Evolutionary conservation across 352 stramenopile genomes (phyloP).

Genomic region (Phytophthora aleatoria): DNA sequence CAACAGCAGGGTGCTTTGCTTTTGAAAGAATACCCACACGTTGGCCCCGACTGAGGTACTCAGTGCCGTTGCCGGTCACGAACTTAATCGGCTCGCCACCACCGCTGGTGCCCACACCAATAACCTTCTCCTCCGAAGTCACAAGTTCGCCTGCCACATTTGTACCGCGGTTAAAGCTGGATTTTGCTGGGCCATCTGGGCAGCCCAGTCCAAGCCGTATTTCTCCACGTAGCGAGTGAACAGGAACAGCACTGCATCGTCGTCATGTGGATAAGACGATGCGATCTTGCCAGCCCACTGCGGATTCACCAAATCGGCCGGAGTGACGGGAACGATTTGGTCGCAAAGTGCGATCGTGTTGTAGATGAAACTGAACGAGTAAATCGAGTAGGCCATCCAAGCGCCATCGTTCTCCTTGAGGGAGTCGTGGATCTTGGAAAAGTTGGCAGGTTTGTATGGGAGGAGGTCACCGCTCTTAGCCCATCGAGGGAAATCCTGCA

Average conservation of each 20-base stretch:
- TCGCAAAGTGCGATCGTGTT: conserved; percentile 28
- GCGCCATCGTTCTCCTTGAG: conserved; percentile 35
- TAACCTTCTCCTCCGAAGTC: conserved; percentile 28
- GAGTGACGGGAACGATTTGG: conserved; percentile 13
- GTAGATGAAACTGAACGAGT: conserved; percentile 45
- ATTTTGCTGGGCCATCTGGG: conserved; percentile 42
- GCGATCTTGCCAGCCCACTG: conserved; percentile 47
- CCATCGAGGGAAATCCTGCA: conserved; percentile 57
- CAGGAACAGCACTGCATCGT: conserved; percentile 52
- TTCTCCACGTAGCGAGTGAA: conserved; percentile 45
- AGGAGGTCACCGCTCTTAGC: conserved; percentile 40
- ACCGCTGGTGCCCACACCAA: conserved; percentile 25
- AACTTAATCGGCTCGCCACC: conserved; percentile 1
- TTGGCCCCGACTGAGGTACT: conserved; percentile 51
- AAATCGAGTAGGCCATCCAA: conserved; percentile 46
- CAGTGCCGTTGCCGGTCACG: conserved; percentile 15
- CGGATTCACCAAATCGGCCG: conserved; percentile 32
- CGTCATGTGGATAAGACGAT: conserved; percentile 56
- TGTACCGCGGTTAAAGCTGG: conserved; percentile 41
- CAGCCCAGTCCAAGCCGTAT: conserved; percentile 59
- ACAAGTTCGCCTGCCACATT: conserved; percentile 30
- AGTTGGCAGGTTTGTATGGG: conserved; percentile 49
- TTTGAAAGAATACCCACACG: conserved; percentile 56
- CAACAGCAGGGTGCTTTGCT: conserved; percentile 46
- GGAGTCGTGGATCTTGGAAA: conserved; percentile 49